phyloP scores from a whole-genome alignment of 176 grass and related monocot genomes.

The Musa itinerans region DNA sequence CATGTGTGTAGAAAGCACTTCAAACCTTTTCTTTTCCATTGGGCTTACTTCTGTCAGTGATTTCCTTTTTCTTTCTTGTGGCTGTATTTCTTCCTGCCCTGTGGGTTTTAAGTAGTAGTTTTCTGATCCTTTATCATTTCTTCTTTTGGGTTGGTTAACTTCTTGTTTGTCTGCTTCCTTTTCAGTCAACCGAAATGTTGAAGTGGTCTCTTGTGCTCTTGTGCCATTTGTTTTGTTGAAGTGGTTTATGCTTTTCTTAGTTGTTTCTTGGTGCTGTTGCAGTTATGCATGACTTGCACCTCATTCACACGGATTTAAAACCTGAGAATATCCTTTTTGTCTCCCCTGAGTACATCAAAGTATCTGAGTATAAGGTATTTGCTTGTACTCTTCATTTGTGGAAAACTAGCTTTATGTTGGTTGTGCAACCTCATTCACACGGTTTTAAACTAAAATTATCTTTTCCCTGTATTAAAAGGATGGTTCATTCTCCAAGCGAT shows the following conservation, averaged over 20 bases:
- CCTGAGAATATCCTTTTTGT: conserved; percentile 11
- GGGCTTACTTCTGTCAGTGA: not conserved
- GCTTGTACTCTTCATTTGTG: not conserved
- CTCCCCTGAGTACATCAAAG: conserved; percentile 7
- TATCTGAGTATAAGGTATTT: not conserved
- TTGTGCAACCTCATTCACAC: too few relatives aligned
- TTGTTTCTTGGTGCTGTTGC: not conserved
- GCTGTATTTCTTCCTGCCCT: too few relatives aligned
- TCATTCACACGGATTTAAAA: conserved; percentile 14
- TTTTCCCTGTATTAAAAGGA: not conserved
- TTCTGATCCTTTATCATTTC: too few relatives aligned
- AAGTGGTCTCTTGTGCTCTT: too few relatives aligned
- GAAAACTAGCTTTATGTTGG: not conserved
- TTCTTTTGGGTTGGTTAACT: too few relatives aligned
- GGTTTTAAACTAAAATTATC: too few relatives aligned
- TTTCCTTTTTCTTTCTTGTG: not conserved
- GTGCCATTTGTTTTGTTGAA: too few relatives aligned
- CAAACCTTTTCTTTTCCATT: not conserved
- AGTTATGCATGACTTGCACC: conserved; percentile 13
- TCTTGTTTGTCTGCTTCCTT: too few relatives aligned
- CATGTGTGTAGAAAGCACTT: conserved; percentile 3
- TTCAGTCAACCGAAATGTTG: too few relatives aligned
- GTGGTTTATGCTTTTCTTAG: not conserved
- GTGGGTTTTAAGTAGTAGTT: too few relatives aligned
- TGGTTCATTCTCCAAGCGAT: not conserved